These are phyloP conservation scores for Aspergillus tubingensis DNA, from an alignment of 2,329 filamentous ascomycete species.

Conservation along the genomic window DNA sequence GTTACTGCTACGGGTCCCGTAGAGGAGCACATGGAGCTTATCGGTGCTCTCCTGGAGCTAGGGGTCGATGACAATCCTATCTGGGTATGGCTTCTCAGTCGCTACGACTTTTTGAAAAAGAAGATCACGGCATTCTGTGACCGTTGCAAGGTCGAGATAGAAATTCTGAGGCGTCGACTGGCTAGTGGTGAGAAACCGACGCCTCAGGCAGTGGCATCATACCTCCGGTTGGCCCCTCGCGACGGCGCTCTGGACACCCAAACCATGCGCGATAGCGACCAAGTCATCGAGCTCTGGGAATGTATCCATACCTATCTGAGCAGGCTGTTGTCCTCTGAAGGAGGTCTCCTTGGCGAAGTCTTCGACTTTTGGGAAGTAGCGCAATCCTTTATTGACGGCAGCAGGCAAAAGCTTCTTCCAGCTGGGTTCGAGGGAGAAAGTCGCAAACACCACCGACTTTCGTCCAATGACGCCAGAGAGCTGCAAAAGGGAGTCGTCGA, in stretches of 20 bases:
- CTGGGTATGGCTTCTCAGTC: constrained; percentile 90
- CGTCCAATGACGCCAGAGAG: constrained; percentile 67
- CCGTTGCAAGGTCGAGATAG: constrained; percentile 86
- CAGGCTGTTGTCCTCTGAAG: constrained; percentile 69
- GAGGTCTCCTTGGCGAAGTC: constrained; percentile 84
- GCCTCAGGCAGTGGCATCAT: constrained; percentile 68
- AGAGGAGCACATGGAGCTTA: constrained; percentile 90
- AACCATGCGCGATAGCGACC: constrained; percentile 71
- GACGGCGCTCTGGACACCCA: constrained; percentile 64
- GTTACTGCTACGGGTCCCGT: constrained; percentile 56
- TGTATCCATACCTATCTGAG: constrained; percentile 75
- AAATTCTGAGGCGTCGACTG: constrained; percentile 80
- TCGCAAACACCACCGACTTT: constrained; percentile 75
- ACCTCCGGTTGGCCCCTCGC: constrained; percentile 72
- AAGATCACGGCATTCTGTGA: constrained; percentile 81
- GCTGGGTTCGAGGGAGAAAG: constrained; percentile 80
- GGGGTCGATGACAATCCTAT: constrained; percentile 96
- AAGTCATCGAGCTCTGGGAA: constrained; percentile 91
- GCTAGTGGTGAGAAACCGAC: constrained; percentile 72
- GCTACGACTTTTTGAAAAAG: constrained; percentile 84
- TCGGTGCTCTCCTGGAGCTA: constrained; percentile 83
- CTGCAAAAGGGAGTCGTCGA: constrained; percentile 78
- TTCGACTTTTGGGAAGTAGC: constrained; percentile 93
- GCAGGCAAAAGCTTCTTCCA: constrained; percentile 76
- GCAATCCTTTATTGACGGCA: constrained; percentile 85